Conservation (phyloP, 208 protist genomes). For the Phytomonas sp. region DNA sequence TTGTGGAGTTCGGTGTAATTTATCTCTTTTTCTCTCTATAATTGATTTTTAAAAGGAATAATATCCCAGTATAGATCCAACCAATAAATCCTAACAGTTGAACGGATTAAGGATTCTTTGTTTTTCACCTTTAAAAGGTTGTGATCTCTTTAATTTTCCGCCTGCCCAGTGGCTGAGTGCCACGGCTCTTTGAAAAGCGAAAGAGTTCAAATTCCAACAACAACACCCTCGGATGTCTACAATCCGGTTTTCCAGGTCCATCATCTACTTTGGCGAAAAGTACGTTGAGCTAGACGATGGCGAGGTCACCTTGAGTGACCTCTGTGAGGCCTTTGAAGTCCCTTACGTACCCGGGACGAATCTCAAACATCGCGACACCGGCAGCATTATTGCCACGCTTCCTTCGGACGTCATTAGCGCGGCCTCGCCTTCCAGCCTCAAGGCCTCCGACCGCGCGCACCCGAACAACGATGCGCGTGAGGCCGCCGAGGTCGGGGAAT, state of each 20-base stretch:
- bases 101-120: too few relatives aligned
- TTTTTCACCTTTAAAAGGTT: too few relatives aligned
- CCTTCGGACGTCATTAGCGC: conserved; percentile 43
- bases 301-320: conserved; percentile 52
- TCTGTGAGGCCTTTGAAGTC: conserved; percentile 59
- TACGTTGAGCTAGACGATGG: conserved; percentile 58
- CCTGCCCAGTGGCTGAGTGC: too few relatives aligned
- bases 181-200: not conserved
- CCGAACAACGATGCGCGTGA: not conserved
- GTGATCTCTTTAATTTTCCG: too few relatives aligned
- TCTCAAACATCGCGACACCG: conserved; percentile 33
- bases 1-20: too few relatives aligned
- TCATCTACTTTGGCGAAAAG: conserved; percentile 56
- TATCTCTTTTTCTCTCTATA: too few relatives aligned
- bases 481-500: not conserved
- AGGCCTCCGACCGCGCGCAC: not conserved
- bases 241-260: conserved; percentile 8
- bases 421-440: not conserved
- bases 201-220: too few relatives aligned
- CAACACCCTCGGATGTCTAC: too few relatives aligned
- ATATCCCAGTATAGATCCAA: too few relatives aligned
- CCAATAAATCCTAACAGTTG: too few relatives aligned
- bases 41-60: too few relatives aligned
- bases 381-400: conserved; percentile 59
- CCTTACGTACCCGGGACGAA: conserved; percentile 35